Evolutionary conservation across 441 rosid species (phyloP).

Genomic region (Pelargonium cotyledonis): DNA sequence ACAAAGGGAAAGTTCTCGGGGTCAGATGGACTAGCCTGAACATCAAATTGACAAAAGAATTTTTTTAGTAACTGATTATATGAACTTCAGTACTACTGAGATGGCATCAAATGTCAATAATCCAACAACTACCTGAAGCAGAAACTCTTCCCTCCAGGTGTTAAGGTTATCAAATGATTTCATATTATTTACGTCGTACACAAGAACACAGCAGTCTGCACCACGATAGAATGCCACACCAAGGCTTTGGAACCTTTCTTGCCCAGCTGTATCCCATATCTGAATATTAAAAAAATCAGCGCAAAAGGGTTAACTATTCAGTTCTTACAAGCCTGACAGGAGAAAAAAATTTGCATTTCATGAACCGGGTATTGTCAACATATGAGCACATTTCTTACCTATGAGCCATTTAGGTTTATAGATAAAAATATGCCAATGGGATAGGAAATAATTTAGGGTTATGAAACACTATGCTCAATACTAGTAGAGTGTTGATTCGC

Average conservation of each 20-base stretch:
- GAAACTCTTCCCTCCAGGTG: constrained; percentile 81
- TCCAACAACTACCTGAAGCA: constrained; percentile 51
- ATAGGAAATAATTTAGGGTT: background rate
- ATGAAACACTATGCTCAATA: background rate
- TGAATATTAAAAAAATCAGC: constrained; percentile 15
- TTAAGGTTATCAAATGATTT: constrained; percentile 83
- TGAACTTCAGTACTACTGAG: background rate
- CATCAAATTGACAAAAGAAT: constrained; percentile 4
- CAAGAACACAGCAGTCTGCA: constrained; percentile 46
- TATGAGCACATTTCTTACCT: background rate
- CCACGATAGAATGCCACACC: constrained; percentile 80
- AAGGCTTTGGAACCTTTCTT: constrained; percentile 58
- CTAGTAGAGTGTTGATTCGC: background rate
- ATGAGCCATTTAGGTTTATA: background rate
- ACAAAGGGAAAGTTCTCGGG: constrained; percentile 86
- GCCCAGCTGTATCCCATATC: constrained; percentile 90
- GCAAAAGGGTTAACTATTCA: background rate
- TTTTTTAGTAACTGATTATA: background rate
- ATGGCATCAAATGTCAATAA: background rate
- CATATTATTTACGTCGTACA: constrained; percentile 64
- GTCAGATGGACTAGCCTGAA: constrained; percentile 80
- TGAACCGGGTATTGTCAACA: background rate
- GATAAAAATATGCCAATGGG: background rate
- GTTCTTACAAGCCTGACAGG: background rate
- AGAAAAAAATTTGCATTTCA: background rate